A percentile compares a stretch with the other conserved stretches of the same genome.
These are phyloP conservation scores for Vitis riparia DNA, from an alignment of 164 flowering plant genomes.

Conservation along the genomic window DNA sequence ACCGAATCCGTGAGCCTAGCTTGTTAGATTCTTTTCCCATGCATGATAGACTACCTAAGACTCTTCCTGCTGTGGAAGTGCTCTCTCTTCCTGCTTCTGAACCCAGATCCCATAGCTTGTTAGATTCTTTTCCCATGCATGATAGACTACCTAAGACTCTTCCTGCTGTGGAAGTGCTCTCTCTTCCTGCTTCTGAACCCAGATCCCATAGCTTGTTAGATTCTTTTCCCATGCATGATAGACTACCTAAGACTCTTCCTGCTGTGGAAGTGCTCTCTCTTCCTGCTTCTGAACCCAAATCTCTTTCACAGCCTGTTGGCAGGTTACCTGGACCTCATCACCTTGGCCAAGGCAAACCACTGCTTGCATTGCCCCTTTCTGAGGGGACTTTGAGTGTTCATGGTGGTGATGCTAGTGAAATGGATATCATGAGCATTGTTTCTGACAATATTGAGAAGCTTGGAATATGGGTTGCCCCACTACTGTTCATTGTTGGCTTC, in stretches of 20 bases:
- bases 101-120: no score
- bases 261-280: conserved; percentile 8
- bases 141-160: conserved; percentile 9
- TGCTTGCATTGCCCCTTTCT: conserved; percentile 24
- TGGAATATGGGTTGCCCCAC: conserved; percentile 2
- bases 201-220: conserved; percentile 20
- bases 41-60: conserved; percentile 4
- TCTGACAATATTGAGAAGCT: neutral
- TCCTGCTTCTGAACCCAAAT: conserved; percentile 16
- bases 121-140: conserved; percentile 10
- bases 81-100: conserved; percentile 14
- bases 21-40: conserved; percentile 14
- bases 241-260: conserved; percentile 6
- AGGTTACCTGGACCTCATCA: conserved; percentile 12
- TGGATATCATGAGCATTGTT: neutral
- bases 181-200: conserved; percentile 27
- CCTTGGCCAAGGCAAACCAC: neutral
- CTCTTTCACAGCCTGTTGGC: neutral
- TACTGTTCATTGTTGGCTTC: conserved; percentile 13
- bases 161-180: conserved; percentile 2
- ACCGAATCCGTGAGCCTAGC: conserved; percentile 28
- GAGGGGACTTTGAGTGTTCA: conserved; percentile 2
- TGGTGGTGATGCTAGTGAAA: conserved; percentile 5
- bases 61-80: conserved; percentile 3
- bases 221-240: conserved; percentile 9